Evolutionary conservation across 176 grass and related monocot genomes (phyloP).

Genomic region (Urochloa ruziziensis): DNA sequence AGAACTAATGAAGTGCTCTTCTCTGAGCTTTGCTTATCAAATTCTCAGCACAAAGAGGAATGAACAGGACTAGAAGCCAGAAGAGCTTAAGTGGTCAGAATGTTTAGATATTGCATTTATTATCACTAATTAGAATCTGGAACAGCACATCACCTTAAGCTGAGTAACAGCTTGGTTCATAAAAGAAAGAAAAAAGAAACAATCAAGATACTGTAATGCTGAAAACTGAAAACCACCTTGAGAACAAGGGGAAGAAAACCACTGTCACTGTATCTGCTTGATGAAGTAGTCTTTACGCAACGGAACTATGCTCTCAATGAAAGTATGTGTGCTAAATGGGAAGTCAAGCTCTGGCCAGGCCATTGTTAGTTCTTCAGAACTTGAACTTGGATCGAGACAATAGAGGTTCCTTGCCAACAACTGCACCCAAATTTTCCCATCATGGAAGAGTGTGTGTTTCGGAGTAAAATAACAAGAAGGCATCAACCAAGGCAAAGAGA

Average conservation of each 20-base stretch:
- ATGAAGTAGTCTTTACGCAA: constrained; percentile 38
- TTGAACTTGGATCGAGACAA: constrained; percentile 52
- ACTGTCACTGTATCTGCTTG: constrained; percentile 38
- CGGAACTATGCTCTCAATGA: constrained; percentile 52
- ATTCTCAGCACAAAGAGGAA: constrained; percentile 1
- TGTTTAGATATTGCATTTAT: constrained; percentile 20
- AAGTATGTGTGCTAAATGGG: constrained; percentile 54
- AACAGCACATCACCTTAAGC: background rate
- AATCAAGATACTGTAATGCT: background rate
- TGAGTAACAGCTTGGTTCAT: constrained; percentile 14
- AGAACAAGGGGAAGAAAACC: background rate
- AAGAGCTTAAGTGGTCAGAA: background rate
- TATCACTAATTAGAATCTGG: constrained; percentile 15
- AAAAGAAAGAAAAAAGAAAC: constrained; percentile 8
- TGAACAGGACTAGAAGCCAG: background rate
- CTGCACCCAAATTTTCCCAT: constrained; percentile 57
- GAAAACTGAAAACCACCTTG: constrained; percentile 15
- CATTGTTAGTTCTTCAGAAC: constrained; percentile 33
- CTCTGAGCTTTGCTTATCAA: background rate
- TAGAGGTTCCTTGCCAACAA: constrained; percentile 49
- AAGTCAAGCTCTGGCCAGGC: constrained; percentile 46
- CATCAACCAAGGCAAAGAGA: constrained; percentile 42
- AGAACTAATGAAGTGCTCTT: background rate
- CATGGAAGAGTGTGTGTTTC: constrained; percentile 41
- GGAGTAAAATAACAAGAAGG: constrained; percentile 61